Percentiles rank a stretch among this genome's conserved stretches.
Conservation (phyloP, 78 protist genomes). For the Tieghemostelium lacteum region DNA sequence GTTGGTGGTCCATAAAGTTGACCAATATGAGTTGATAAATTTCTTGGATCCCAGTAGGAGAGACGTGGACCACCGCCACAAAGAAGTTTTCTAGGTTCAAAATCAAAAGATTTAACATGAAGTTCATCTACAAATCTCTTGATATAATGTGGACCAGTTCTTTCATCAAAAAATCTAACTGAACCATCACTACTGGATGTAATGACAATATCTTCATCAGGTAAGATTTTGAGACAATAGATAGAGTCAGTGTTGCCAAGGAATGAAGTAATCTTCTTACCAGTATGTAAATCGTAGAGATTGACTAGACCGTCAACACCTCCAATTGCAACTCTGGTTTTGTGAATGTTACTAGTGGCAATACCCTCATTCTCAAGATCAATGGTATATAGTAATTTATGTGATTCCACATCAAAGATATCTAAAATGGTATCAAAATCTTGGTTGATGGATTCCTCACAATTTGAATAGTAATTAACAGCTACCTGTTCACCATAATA, state of each 20-base stretch:
- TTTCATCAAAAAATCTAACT: conserved; percentile 48
- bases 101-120: conserved; percentile 18
- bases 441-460: conserved; percentile 8
- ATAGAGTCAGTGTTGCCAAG: conserved; percentile 33
- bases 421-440: conserved; percentile 38
- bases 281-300: conserved; percentile 42
- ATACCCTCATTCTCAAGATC: conserved; percentile 11
- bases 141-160: conserved; percentile 49
- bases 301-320: conserved; percentile 36
- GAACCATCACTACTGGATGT: conserved; percentile 33
- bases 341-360: neutral
- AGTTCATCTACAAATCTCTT: conserved; percentile 11
- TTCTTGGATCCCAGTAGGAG: conserved; percentile 72
- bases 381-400: neutral
- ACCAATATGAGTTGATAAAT: conserved; percentile 26
- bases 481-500: conserved; percentile 8
- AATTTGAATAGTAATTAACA: conserved; percentile 2
- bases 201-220: conserved; percentile 28
- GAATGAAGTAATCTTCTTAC: conserved; percentile 6
- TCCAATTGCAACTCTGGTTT: conserved; percentile 9
- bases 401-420: conserved; percentile 5
- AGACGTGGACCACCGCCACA: conserved; percentile 39
- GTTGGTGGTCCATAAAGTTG: conserved; percentile 26
- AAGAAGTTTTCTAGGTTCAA: conserved; percentile 13
- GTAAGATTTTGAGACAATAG: neutral